phyloP scores from a whole-genome alignment of 1,284 basidiomycete genomes.

The Gomphus bonarii region DNA sequence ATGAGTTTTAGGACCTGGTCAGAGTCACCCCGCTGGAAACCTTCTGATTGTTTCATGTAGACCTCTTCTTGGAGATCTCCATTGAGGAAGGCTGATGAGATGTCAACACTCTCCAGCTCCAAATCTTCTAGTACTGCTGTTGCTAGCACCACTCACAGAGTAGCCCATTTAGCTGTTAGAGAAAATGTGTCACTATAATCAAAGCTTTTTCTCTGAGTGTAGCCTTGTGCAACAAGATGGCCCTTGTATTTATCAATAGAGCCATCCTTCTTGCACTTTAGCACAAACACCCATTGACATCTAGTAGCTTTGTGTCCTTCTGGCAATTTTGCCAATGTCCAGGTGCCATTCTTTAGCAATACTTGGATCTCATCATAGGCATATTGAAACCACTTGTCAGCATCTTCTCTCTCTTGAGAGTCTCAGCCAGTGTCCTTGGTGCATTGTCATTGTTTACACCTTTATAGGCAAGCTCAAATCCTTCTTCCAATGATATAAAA shows the following conservation, averaged over 20 bases:
- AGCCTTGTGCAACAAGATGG: too few species aligned
- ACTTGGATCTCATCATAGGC: neutral
- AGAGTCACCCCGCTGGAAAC: too few species aligned
- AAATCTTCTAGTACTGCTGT: too few species aligned
- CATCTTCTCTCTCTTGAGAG: neutral
- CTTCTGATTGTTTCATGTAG: too few species aligned
- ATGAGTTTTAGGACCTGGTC: too few species aligned
- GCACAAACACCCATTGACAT: conserved; percentile 25
- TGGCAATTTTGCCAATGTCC: conserved; percentile 16
- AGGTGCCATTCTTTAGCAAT: conserved; percentile 13
- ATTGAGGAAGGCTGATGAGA: too few species aligned
- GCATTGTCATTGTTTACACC: neutral
- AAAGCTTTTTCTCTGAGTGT: conserved; percentile 24
- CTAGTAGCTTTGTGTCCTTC: conserved; percentile 18
- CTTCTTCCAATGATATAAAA: conserved; percentile 17
- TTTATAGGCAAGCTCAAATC: too few species aligned
- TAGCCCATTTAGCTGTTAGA: conserved; percentile 20
- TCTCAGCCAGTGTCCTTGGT: neutral
- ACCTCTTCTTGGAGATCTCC: too few species aligned
- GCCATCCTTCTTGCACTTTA: conserved; percentile 22
- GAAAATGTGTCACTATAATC: conserved; percentile 33
- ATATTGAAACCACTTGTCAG: neutral
- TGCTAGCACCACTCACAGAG: conserved; percentile 24
- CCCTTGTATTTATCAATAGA: too few species aligned
- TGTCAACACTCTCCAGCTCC: too few species aligned